Base-by-base conservation (phyloP, 306 rosid genomes). In the Hippophae gyantsensis region DNA sequence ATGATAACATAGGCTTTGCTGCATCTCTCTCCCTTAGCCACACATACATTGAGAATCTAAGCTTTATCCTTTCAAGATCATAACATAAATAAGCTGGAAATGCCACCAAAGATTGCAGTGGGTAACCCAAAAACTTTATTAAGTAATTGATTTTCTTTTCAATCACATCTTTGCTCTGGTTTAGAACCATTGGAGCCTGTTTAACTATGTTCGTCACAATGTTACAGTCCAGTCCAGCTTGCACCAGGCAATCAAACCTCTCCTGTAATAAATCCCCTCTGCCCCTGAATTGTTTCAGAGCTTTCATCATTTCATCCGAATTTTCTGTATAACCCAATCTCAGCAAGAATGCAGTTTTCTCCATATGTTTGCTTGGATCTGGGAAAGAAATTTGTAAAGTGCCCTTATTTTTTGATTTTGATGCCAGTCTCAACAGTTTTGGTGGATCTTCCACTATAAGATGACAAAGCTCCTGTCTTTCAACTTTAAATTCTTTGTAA, bases 231-330 rank as follows among this genome's bases (percentile, higher is more conserved):
- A 89, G 80, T 66, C 97, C 95, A 64, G 94, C 89, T 52, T 76
- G 68, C 18, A 86, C 90, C 53, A 89, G 72, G 77, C 89, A 84
- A 74, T 86, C 86, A 53, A 89, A 84, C 69, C 97, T 82, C 74
- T 89, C 95, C 64, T 86, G 95, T 58, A 89, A 67, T 65, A 78
- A 83, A 69, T 84, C 89, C 10, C 93, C 95, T 57, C 95, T 82
- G 41, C 93, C 95, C 51, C 79, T 72, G 62, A 86, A 89, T 69
- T 56, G 50, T 60, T 82, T 78, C 61, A 71, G 52, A 13, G 95
- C 95, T 63, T 73, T 75, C 43, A 47, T 74, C 95, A 89, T 84
- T 78, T 84, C 97, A n/a, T 86, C 83, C 11, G 97, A 78, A 77
- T 86, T 89, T 61, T 86, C 93, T 0, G 59, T n/a, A 64, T 80